Evolutionary conservation across 1,284 basidiomycete genomes (phyloP), one percentile per base, ranked within the genome.

Genomic region (Trichosporon sp.): DNA sequence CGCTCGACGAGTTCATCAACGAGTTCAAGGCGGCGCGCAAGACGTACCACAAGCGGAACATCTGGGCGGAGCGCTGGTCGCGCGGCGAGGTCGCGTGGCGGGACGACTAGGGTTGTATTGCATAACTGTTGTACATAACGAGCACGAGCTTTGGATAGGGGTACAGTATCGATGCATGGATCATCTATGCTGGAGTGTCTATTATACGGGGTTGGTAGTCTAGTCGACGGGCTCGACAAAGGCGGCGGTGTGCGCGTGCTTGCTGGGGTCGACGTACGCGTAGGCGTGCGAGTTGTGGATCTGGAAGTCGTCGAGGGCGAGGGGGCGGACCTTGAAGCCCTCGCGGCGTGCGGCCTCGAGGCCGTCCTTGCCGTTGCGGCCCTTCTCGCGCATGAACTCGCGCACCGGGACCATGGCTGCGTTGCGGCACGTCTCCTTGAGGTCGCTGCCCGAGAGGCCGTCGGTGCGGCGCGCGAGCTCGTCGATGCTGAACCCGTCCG

Each of bases 371-470:
- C 79, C 80, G 8, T 74, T 75, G 23, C 58, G 34, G 2, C 86
- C 87, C 66, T 88, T 86, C 66, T 86, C 85, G 31, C 89, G 86
- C 87, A 96, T 90, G 73, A 91, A 89, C 80, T 97, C 94, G 31
- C 93, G 87, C 32, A 97, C 91, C 1, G 95, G 95, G 0, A 90
- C 86, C 93, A 95, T 95, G 0, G 92, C 92, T 0, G 93, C 93
- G 75, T 89, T 93, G 65, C 97, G 87, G 81, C 96, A 99, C n/a
- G 96, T 86, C 84, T 99, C 97, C 76, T 91, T 90, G 63, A 99
- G 83, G 81, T 99, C 97, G 7, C 92, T 94, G 3, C 96, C 96
- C 6, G 93, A 96, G 34, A 90, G 86, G 0, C 93, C 92, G 42
- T 90, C 88, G 2, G 94, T 90, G 53, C 87, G 86, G 62, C 86